A percentile compares a stretch with the other conserved stretches of the same genome.
phyloP scores from a whole-genome alignment of 768 basidiomycete species.

The Suillus decipiens region DNA sequence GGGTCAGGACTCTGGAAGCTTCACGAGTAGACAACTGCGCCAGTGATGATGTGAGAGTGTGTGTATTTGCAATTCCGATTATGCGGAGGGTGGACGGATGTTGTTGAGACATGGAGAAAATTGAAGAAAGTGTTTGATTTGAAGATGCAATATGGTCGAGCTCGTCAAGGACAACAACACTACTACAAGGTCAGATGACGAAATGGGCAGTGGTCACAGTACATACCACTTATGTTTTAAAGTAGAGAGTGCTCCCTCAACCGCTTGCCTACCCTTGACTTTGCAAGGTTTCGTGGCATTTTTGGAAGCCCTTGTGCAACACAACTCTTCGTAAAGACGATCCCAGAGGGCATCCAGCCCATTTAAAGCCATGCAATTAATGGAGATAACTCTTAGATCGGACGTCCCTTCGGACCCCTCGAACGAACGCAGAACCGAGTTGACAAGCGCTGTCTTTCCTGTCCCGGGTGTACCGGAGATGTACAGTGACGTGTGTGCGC shows the following conservation, averaged over 20 bases:
- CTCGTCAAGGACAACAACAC: conserved; percentile 83
- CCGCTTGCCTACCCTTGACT: conserved; percentile 47
- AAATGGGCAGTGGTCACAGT: neutral
- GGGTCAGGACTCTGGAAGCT: conserved; percentile 51
- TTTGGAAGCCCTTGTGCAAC: conserved; percentile 35
- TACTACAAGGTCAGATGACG: conserved; percentile 33
- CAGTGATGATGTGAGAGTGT: conserved; percentile 68
- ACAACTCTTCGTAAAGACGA: conserved; percentile 60
- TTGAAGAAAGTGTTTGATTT: conserved; percentile 53
- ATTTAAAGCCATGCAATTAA: conserved; percentile 83
- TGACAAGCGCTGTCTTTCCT: conserved; percentile 86
- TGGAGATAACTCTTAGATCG: conserved; percentile 50
- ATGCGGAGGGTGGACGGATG: conserved; percentile 58
- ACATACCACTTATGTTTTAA: conserved; percentile 55
- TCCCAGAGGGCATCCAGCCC: conserved; percentile 72
- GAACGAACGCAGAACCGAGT: conserved; percentile 52
- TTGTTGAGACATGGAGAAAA: conserved; percentile 69
- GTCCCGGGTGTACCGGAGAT: conserved; percentile 94
- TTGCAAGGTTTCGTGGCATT: conserved; percentile 39
- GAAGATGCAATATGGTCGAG: conserved; percentile 78
- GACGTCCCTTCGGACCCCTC: conserved; percentile 37
- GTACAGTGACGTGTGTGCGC: conserved; percentile 59
- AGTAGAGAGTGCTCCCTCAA: conserved; percentile 47
- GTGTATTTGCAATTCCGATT: conserved; percentile 88
- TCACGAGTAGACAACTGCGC: conserved; percentile 37